These are phyloP conservation scores for Xylaria grammica DNA, from an alignment of 495 filamentous ascomycete species.

Conservation along the genomic window DNA sequence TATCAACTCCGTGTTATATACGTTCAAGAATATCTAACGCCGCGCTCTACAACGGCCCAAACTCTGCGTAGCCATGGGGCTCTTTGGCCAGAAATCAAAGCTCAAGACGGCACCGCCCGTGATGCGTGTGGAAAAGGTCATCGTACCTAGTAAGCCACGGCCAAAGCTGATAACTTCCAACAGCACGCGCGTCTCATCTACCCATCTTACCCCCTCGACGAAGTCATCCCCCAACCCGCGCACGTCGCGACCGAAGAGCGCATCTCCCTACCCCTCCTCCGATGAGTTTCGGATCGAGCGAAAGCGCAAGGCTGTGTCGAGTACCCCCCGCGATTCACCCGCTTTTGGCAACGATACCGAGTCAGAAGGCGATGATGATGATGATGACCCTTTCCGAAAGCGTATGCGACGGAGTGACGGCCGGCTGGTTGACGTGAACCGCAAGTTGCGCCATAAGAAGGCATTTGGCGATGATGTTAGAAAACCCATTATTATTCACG, in stretches of 20 bases:
- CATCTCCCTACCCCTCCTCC: slow-evolving; percentile 43
- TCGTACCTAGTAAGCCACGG: slow-evolving; percentile 31
- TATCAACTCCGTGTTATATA: not conserved
- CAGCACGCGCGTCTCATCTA: slow-evolving; percentile 25
- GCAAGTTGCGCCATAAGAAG: slow-evolving; percentile 64
- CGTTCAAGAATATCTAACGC: not conserved
- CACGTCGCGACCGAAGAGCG: slow-evolving; percentile 37
- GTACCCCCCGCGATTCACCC: slow-evolving; percentile 37
- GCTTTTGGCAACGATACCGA: slow-evolving; percentile 37
- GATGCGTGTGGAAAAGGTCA: slow-evolving; percentile 44
- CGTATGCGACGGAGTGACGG: slow-evolving; percentile 35
- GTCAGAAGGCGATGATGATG: slow-evolving; percentile 33
- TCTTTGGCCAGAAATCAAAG: slow-evolving; percentile 39
- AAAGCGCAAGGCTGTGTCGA: slow-evolving; percentile 38
- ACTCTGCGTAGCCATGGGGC: slow-evolving; percentile 30
- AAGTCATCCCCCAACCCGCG: slow-evolving; percentile 33
- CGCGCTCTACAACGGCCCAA: slow-evolving; percentile 13
- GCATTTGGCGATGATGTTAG: slow-evolving; percentile 62
- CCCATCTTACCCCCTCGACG: slow-evolving; percentile 28
- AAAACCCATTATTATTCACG: slow-evolving; percentile 63
- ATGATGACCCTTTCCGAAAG: slow-evolving; percentile 32
- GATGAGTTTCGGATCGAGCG: slow-evolving; percentile 36
- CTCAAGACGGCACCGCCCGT: slow-evolving; percentile 38
- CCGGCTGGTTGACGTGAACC: slow-evolving; percentile 54
- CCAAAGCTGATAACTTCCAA: slow-evolving; percentile 22